Conservation (phyloP, 2,329 filamentous ascomycete species). For the Fusarium pseudocircinatum region DNA sequence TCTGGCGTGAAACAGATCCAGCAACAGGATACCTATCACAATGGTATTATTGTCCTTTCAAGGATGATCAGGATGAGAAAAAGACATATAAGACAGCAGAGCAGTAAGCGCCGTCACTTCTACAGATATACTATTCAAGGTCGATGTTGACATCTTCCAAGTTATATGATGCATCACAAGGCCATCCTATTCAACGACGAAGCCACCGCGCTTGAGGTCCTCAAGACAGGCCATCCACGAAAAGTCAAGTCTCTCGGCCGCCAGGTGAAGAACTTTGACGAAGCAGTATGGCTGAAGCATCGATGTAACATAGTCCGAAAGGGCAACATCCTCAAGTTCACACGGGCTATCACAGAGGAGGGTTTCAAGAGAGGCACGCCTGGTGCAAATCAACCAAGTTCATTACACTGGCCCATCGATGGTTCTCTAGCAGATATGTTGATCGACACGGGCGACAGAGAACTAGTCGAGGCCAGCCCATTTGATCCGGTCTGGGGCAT, state of each 20-base stretch:
- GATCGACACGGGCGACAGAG: conserved; percentile 65
- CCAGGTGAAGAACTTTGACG: conserved; percentile 61
- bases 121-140: background rate
- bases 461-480: conserved; percentile 71
- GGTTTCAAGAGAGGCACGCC: conserved; percentile 41
- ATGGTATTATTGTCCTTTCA: conserved; percentile 66
- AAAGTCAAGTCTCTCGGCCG: conserved; percentile 65
- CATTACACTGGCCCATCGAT: conserved; percentile 43
- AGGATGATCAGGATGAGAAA: conserved; percentile 46
- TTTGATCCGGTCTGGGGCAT: conserved; percentile 73
- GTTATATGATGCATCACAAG: conserved; percentile 67
- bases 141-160: conserved; percentile 27
- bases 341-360: conserved; percentile 48
- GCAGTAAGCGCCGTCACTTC: conserved; percentile 50
- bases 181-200: conserved; percentile 60
- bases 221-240: conserved; percentile 56
- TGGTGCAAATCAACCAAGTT: conserved; percentile 23
- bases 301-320: conserved; percentile 65
- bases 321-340: conserved; percentile 70
- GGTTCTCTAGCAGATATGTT: conserved; percentile 58
- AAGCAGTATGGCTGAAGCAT: conserved; percentile 60
- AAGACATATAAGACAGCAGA: conserved; percentile 61
- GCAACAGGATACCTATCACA: conserved; percentile 68
- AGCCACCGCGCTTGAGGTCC: conserved; percentile 58
- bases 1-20: conserved; percentile 59